phyloP scores from a whole-genome alignment of 257 asterid species.

The Solanum sitiens region DNA sequence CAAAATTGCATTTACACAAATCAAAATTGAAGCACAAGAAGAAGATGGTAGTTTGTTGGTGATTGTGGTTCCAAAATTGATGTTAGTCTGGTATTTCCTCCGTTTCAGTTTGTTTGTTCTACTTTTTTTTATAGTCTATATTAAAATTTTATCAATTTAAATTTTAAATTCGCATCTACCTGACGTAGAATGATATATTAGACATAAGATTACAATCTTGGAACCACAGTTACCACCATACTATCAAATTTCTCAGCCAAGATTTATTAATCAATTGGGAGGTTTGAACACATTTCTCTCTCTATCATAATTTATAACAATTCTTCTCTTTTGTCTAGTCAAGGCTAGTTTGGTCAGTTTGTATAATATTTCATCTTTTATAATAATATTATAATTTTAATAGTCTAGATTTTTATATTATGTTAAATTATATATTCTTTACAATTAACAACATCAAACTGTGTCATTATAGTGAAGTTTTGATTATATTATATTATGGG shows the following conservation, averaged over 20 bases:
- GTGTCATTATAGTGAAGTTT: not conserved
- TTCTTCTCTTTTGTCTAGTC: not conserved
- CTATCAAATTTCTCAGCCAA: not conserved
- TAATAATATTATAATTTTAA: not conserved
- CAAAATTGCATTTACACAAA: not conserved
- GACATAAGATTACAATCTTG: not conserved
- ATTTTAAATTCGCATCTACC: not conserved
- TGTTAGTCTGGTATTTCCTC: not conserved
- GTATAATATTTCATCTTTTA: not conserved
- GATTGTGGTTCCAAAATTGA: not conserved
- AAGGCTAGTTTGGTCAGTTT: not conserved
- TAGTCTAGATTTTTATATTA: not conserved
- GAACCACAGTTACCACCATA: conserved; percentile 8
- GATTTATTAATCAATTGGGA: not conserved
- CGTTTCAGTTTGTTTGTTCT: not conserved
- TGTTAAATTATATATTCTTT: not conserved
- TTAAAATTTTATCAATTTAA: not conserved
- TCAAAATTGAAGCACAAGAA: not conserved
- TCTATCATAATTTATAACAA: not conserved
- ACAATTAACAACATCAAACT: not conserved
- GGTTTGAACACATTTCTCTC: not conserved
- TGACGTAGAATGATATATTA: too few species aligned
- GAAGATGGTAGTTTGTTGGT: conserved; percentile 4
- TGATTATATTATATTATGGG: not conserved
- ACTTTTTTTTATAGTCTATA: fast-evolving